Evolutionary conservation across 1,284 basidiomycete species (phyloP), one percentile per base, ranked within the genome.

Genomic region (Macrocystidia cucumis): DNA sequence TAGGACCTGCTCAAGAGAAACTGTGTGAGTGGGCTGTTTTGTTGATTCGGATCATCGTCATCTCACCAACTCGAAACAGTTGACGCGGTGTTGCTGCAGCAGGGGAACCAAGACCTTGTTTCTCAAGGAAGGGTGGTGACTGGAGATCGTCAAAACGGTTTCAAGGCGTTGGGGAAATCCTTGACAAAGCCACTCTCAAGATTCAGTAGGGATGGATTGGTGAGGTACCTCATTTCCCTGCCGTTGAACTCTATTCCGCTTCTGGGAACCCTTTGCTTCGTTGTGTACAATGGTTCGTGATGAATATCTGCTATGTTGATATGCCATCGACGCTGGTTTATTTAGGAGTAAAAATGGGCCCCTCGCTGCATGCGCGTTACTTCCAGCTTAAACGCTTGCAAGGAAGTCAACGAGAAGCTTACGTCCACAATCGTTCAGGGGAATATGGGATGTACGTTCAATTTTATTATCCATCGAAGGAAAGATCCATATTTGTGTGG

Each of bases 221-320:
- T 58, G 34, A 55, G 62, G 59, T 80, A 79, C 45, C 40, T 78
- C 27, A 39, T 77, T 22, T 68, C 74, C 0, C 59, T 80, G 2
- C 78, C 77, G 9, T 60, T 80, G 29, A 85, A 84, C 56, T 59
- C 76, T 26, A 67, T 87, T 21, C 83, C 83, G 0, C 63, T 73
- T 7, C 63, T 84, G 21, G 81, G 82, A 6, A 83, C 81, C 0
- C 69, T 63, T 5, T 55, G 78, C 40, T 86, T 86, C 60, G 49
- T 77, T 28, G 40, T 72, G 12, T 67, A 65, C 48, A 73, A 73
- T 39, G 69, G 69, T 54, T 40, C 23, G 50, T 38, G n/a, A 3
- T 11, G 8, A 27, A 11, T 29, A 29, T n/a, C n/a, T n/a, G n/a
- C n/a, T n/a, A n/a, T n/a, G n/a, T n/a, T n/a, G n/a, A n/a, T n/a